These are phyloP conservation scores for Huiozyma sinensis DNA, from an alignment of 805 yeast genomes.

Conservation along the genomic window DNA sequence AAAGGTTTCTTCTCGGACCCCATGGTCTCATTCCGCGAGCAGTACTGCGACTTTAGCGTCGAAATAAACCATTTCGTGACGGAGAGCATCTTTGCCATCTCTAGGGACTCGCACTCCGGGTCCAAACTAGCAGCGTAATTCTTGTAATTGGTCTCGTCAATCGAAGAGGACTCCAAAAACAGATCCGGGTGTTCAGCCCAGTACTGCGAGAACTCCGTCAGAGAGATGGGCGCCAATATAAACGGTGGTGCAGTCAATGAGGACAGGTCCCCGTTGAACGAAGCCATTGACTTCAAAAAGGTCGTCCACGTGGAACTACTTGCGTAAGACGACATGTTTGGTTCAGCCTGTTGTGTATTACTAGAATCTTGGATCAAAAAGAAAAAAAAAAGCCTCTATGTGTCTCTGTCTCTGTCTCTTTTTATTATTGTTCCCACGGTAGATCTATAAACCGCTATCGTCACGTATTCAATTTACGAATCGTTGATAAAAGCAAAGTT, in stretches of 20 bases:
- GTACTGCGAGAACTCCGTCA: conserved; percentile 85
- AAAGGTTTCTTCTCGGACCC: conserved; percentile 97
- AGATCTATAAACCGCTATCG: too few relatives aligned
- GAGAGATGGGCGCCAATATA: conserved; percentile 81
- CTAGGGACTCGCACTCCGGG: conserved; percentile 36
- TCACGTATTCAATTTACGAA: too few relatives aligned
- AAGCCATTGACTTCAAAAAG: conserved; percentile 81
- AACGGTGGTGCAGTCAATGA: conserved; percentile 96
- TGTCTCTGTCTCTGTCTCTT: too few relatives aligned
- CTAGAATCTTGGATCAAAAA: too few relatives aligned
- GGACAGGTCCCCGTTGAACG: conserved; percentile 89
- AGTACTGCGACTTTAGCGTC: conserved; percentile 85
- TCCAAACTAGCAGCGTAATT: conserved; percentile 6
- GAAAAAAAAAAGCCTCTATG: too few relatives aligned
- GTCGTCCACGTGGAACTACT: conserved; percentile 70
- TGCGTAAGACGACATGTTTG: conserved; percentile 28
- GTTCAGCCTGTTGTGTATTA: not conserved
- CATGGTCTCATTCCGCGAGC: conserved; percentile 80
- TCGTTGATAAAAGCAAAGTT: too few relatives aligned
- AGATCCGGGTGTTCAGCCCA: conserved; percentile 93
- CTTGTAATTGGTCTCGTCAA: conserved; percentile 11
- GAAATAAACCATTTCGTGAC: conserved; percentile 88
- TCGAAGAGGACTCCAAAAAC: conserved; percentile 59
- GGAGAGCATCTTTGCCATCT: conserved; percentile 47
- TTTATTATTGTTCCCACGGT: too few relatives aligned